These are phyloP conservation scores for Alternaria hordeiaustralica DNA, from an alignment of 2,329 filamentous ascomycete species.

Conservation along the genomic window DNA sequence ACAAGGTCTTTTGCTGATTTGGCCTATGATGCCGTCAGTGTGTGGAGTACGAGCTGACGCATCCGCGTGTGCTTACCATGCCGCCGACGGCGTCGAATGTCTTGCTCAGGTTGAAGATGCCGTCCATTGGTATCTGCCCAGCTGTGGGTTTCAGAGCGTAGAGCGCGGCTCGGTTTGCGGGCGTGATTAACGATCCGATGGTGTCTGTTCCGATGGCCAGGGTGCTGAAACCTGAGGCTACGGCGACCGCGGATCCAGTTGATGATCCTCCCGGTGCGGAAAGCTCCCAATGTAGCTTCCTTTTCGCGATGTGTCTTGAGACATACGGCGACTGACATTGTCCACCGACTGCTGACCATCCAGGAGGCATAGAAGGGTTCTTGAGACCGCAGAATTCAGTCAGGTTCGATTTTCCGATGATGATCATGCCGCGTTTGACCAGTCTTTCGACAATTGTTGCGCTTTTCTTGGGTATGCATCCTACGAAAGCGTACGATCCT, in stretches of 20 bases:
- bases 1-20: slow-evolving; percentile 47
- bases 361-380: slow-evolving; percentile 46
- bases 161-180: slow-evolving; percentile 48
- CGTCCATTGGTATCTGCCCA: slow-evolving; percentile 46
- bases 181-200: slow-evolving; percentile 48
- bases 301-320: slow-evolving; percentile 46
- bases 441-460: slow-evolving; percentile 49
- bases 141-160: slow-evolving; percentile 50
- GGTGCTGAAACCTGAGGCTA: slow-evolving; percentile 51
- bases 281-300: slow-evolving; percentile 45
- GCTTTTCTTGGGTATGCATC: slow-evolving; percentile 46
- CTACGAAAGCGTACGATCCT: slow-evolving; percentile 49
- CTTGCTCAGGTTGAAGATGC: slow-evolving; percentile 44
- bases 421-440: slow-evolving; percentile 49
- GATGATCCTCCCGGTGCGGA: slow-evolving; percentile 47
- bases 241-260: slow-evolving; percentile 48
- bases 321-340: slow-evolving; percentile 50
- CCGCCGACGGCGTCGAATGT: slow-evolving; percentile 45
- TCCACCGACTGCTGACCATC: slow-evolving; percentile 51
- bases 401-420: slow-evolving; percentile 53
- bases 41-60: not conserved
- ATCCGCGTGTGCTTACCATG: slow-evolving; percentile 28
- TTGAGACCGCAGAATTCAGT: slow-evolving; percentile 49
- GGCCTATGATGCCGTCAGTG: slow-evolving; percentile 25
- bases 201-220: slow-evolving; percentile 51